Base-by-base conservation (phyloP, 108 stramenopile species). In the Parietichytrium sp. region DNA sequence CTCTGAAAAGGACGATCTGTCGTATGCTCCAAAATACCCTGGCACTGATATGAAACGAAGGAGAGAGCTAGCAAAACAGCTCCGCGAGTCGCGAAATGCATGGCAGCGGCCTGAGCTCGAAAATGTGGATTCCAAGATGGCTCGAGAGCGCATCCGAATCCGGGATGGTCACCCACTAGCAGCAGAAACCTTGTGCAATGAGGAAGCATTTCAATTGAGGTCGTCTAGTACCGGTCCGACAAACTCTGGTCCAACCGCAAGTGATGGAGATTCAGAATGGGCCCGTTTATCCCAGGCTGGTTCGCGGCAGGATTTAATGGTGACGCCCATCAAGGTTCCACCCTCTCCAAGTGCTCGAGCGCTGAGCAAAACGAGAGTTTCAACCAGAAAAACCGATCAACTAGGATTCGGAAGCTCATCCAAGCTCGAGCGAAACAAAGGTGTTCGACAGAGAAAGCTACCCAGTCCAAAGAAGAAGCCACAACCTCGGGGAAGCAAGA, bases 91-190 rank as follows among this genome's bases (percentile, higher is more conserved):
- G 29, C 61, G 61, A 33, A 72, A 16, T 16, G 38, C 36, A 25
- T 72, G 61, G 61, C 36, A 72, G 20, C 61, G 38, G 8, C 61
- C 61, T 6, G 61, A 72, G 61, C 33, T 72, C n/a, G 61, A 72
- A 20, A 72, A 72, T 2, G 61, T 72, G 10, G 45, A 72, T 25
- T 33, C 61, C 6, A 42, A 45, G 42, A 3, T 72, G 6, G 61
- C 61, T 6, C 10, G 36, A 42, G 61, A 72, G 42, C 33, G 61
- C 10, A 72, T 72, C 1, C 33, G 61, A 6, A 72, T 45, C 23
- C 61, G 61, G 7, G 61, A 72, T 38, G 61, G 61, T 12, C 10
- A n/a, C 10, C 61, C 61, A 25, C 3, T 72, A 8, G 61, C 61
- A 72, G 0, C 38, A 16, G 33, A 33, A 72, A 33, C 61, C 38